Percentiles rank a stretch among this genome's conserved stretches.
phyloP scores from a whole-genome alignment of 2,329 filamentous ascomycete species.

The Diplodia sapinea region DNA sequence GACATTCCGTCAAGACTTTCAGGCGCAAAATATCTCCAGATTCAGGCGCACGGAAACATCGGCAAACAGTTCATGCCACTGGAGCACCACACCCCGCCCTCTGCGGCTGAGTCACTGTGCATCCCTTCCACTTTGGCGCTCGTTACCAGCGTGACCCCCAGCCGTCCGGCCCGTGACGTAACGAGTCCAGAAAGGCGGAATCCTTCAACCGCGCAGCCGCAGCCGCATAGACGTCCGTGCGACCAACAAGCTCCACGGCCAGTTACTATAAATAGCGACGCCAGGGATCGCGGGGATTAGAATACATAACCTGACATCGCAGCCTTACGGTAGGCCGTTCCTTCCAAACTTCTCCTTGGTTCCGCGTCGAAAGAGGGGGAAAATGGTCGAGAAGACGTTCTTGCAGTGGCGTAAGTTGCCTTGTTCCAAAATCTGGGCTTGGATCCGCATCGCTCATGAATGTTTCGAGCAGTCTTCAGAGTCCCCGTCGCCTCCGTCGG shows the following conservation, averaged over 20 bases:
- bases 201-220: conserved; percentile 9
- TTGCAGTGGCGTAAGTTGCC: conserved; percentile 1
- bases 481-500: conserved; percentile 9
- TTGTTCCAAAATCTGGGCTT: neutral
- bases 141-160: neutral
- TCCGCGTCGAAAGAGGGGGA: neutral
- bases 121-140: neutral
- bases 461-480: conserved; percentile 3
- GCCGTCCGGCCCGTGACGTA: neutral
- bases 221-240: neutral
- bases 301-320: neutral
- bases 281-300: neutral
- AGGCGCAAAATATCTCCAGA: no score
- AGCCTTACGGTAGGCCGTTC: neutral
- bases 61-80: neutral
- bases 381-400: conserved; percentile 7
- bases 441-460: neutral
- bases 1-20: no score
- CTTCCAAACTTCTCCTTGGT: neutral
- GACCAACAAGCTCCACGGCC: neutral
- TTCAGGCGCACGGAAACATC: neutral
- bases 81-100: neutral
- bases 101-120: neutral
- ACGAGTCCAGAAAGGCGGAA: neutral
- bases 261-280: conserved; percentile 8